Conservation (phyloP, 108 stramenopile species). For the Stephanodiscus triporus region DNA sequence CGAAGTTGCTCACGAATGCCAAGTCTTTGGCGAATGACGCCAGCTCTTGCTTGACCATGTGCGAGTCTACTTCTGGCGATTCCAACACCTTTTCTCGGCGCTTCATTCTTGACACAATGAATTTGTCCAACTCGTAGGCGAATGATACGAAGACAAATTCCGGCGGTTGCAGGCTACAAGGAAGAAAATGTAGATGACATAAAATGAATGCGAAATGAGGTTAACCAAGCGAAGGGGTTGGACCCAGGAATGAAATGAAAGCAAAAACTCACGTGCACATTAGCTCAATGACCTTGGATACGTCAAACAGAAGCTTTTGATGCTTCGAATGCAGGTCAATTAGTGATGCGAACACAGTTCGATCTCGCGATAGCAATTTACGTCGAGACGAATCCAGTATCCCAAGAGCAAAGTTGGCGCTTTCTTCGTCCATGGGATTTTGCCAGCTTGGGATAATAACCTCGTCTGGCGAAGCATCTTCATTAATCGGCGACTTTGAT, state of each 20-base stretch:
- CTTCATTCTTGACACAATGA: constrained; percentile 40
- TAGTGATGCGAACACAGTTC: constrained; percentile 76
- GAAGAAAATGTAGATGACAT: not conserved
- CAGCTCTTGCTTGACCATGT: constrained; percentile 37
- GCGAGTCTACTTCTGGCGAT: constrained; percentile 30
- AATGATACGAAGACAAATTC: constrained; percentile 88
- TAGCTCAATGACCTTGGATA: constrained; percentile 73
- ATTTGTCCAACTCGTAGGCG: constrained; percentile 76
- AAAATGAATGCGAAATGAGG: not conserved
- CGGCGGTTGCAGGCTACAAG: constrained; percentile 79
- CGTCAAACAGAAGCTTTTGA: constrained; percentile 63
- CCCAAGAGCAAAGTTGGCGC: constrained; percentile 71
- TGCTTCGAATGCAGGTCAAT: constrained; percentile 75
- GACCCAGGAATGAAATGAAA: not conserved
- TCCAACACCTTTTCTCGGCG: constrained; percentile 25
- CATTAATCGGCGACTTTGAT: constrained; percentile 16
- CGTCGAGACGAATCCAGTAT: constrained; percentile 59
- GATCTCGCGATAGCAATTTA: constrained; percentile 67
- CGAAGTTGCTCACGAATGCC: constrained; percentile 82
- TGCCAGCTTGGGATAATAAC: constrained; percentile 21
- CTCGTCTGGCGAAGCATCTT: constrained; percentile 9
- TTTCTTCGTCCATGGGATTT: constrained; percentile 66
- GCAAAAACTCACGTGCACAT: constrained; percentile 19
- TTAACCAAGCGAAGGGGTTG: not conserved
- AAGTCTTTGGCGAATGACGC: constrained; percentile 58